Base-by-base conservation (phyloP, 257 asterid genomes). In the Solanum pinnatisectum region DNA sequence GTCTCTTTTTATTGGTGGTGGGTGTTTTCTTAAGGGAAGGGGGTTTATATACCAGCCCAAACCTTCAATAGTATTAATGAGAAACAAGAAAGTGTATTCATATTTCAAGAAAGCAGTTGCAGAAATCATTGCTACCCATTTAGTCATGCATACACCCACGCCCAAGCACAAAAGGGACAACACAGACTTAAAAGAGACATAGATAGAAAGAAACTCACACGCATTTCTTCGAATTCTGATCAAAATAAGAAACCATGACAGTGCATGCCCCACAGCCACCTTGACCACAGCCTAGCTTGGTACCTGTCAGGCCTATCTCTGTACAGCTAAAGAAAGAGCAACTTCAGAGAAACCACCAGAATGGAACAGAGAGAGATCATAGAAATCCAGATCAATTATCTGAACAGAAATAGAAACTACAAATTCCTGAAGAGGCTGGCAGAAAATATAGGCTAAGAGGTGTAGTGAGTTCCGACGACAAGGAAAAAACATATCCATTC, bases 181-280 rank as follows among this genome's bases (percentile, higher is more conserved):
- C 40, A 59, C 20, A 33, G 52, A 86, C 74, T 15, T 71, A 16
- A n/a, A 84, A 33, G 77, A 63, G 68, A 60, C 81, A 49, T 22
- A 86, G 86, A 74, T 78, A 88, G 85, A 88, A 84, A 88, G 89
- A 91, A 86, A 94, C 99, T 94, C 94, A 97, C 99, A 97, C 95
- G 87, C 96, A 93, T 96, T 94, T 96, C 95, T 91, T 94, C 44
- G 86, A 88, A 87, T 85, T 94, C 59, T 81, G 97, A 90, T 97
- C 98, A 88, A 92, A 90, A 93, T 92, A 94, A 90, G 99, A 97
- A 87, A 97, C 87, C 99, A 97, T 97, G 84, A 97, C 99, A 56
- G 99, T 97, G 93, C 99, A 97, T 22, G 99, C 99, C 87, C 99
- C 99, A 86, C 99, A 97, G 67, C 99, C 99, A 90, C 99, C 99